Evolutionary conservation across 441 rosid genomes (phyloP).

Genomic region (Sinapis alba): DNA sequence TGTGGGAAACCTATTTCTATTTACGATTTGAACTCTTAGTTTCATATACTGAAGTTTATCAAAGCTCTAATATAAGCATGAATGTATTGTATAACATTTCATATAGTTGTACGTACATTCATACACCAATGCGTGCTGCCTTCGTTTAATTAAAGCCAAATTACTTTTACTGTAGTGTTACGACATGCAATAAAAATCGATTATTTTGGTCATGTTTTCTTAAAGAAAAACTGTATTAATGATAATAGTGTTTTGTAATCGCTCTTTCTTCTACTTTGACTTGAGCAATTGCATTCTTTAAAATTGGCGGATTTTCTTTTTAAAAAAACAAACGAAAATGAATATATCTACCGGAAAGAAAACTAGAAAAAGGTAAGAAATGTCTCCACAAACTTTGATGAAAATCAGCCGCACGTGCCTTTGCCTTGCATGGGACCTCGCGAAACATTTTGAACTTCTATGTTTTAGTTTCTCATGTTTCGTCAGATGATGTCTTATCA

Average conservation of each 20-base stretch:
- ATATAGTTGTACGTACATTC: neutral
- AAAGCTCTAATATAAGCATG: neutral
- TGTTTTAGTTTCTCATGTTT: conserved; percentile 25
- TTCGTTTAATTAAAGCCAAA: neutral
- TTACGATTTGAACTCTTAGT: neutral
- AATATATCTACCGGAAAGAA: neutral
- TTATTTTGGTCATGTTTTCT: neutral
- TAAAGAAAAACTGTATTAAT: neutral
- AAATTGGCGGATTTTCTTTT: neutral
- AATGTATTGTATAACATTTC: neutral
- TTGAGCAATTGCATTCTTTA: conserved; percentile 19
- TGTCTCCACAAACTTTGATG: conserved; percentile 36
- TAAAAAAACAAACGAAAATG: neutral
- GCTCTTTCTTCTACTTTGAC: neutral
- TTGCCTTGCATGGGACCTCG: conserved; percentile 37
- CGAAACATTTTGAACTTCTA: conserved; percentile 8
- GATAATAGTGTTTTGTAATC: neutral
- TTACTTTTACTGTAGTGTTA: neutral
- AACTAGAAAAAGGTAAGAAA: conserved; percentile 5
- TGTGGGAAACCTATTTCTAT: neutral
- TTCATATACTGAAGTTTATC: neutral
- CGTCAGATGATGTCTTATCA: neutral
- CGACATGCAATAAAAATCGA: neutral
- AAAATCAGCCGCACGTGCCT: conserved; percentile 35
- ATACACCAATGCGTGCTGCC: neutral